These are phyloP conservation scores for Sporothrix humicola DNA, from an alignment of 2,329 filamentous ascomycete species.

Conservation along the genomic window DNA sequence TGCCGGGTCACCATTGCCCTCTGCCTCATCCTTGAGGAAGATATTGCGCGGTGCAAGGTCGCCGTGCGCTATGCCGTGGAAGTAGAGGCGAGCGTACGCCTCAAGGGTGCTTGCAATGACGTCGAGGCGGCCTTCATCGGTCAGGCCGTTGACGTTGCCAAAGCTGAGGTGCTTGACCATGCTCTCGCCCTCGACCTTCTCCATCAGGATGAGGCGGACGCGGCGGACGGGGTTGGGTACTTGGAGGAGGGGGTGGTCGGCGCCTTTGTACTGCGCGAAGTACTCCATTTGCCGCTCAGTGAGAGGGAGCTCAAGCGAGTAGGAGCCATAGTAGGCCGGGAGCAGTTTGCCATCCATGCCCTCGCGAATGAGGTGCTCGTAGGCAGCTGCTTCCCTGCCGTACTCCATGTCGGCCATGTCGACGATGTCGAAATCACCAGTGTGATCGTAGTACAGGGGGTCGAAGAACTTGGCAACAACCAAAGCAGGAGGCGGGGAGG, in stretches of 20 bases:
- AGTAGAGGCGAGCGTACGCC: constrained; percentile 35
- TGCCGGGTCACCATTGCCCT: background rate
- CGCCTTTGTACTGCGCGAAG: background rate
- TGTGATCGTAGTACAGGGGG: constrained; percentile 37
- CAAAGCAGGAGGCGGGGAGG: background rate
- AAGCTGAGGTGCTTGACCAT: constrained; percentile 35
- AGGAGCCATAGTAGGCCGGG: constrained; percentile 35
- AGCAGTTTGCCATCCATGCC: constrained; percentile 35
- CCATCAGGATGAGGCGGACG: constrained; percentile 35
- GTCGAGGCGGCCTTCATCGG: constrained; percentile 29
- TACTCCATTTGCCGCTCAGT: constrained; percentile 22
- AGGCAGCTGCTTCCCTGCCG: constrained; percentile 35
- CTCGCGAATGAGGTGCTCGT: constrained; percentile 32
- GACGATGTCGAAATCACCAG: constrained; percentile 35
- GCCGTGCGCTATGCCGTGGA: constrained; percentile 35
- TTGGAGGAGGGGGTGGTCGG: constrained; percentile 12
- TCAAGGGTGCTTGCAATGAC: constrained; percentile 34
- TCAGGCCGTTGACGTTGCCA: constrained; percentile 32
- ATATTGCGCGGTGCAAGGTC: constrained; percentile 38
- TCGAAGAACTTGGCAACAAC: constrained; percentile 38
- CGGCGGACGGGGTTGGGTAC: constrained; percentile 8
- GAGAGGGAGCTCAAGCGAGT: constrained; percentile 33
- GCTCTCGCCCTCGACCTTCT: constrained; percentile 21
- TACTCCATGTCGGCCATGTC: constrained; percentile 38
- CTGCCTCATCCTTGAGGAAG: constrained; percentile 28